Evolutionary conservation across 108 stramenopile species (phyloP).

Genomic region (Cyclotella cryptica): DNA sequence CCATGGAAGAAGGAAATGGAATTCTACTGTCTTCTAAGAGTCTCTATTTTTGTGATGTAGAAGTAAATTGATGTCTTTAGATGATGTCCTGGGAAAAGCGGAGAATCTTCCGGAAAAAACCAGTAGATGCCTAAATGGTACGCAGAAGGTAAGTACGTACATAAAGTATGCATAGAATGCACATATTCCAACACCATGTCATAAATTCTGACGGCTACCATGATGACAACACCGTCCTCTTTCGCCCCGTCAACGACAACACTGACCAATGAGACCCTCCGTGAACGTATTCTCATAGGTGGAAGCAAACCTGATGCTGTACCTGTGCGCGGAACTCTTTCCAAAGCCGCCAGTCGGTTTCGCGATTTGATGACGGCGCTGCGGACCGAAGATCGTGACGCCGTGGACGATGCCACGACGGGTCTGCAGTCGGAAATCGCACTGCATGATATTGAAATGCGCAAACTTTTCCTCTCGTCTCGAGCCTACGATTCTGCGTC

Average conservation of each 20-base stretch:
- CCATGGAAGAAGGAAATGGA: too few relatives aligned
- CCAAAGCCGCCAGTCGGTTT: constrained; percentile 40
- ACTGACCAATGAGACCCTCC: constrained; percentile 39
- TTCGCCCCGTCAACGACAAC: constrained; percentile 3
- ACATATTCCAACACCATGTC: too few relatives aligned
- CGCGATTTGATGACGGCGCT: constrained; percentile 26
- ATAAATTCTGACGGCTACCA: too few relatives aligned
- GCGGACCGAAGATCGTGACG: background rate
- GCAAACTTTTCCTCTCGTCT: constrained; percentile 41
- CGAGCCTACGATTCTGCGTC: constrained; percentile 28
- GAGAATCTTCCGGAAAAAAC: too few relatives aligned
- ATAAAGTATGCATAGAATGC: too few relatives aligned
- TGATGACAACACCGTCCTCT: background rate
- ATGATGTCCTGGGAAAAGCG: too few relatives aligned
- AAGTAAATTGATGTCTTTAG: too few relatives aligned
- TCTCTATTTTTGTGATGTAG: too few relatives aligned
- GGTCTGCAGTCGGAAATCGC: constrained; percentile 30
- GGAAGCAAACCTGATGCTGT: constrained; percentile 25
- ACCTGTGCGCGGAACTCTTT: constrained; percentile 33
- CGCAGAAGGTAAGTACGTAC: too few relatives aligned
- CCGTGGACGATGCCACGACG: constrained; percentile 1
- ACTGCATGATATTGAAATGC: constrained; percentile 45
- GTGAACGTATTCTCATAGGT: constrained; percentile 45
- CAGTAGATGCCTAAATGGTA: too few relatives aligned
- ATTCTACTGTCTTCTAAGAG: too few relatives aligned